Conservation (phyloP, 2,329 filamentous ascomycete genomes). For the Clathrospora elynae region DNA sequence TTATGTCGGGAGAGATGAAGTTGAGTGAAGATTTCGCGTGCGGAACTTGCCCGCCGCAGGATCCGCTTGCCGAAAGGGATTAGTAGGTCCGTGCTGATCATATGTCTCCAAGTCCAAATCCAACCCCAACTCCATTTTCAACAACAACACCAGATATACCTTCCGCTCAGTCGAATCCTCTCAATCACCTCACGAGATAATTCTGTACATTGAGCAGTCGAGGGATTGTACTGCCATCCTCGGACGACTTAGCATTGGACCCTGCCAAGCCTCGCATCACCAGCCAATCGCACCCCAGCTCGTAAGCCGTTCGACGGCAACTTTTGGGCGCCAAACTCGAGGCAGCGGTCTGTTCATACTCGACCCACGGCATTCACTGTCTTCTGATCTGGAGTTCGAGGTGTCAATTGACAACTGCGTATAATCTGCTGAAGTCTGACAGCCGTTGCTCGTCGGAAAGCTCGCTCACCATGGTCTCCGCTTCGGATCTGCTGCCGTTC, state of each 20-base stretch:
- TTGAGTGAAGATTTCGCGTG: not conserved
- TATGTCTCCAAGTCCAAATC: not conserved
- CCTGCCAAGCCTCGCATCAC: conserved; percentile 27
- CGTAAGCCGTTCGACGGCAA: conserved; percentile 18
- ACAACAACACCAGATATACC: not conserved
- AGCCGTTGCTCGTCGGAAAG: conserved; percentile 46
- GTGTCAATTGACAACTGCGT: conserved; percentile 4
- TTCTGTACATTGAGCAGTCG: not conserved
- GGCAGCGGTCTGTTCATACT: conserved; percentile 15
- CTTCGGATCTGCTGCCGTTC: conserved; percentile 68
- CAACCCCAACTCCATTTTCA: not conserved
- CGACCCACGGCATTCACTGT: conserved; percentile 9
- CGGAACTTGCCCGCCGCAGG: conserved; percentile 16
- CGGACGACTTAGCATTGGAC: conserved; percentile 10
- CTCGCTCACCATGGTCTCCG: conserved; percentile 76
- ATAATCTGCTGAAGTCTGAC: no score
- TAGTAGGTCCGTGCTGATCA: conserved; percentile 16
- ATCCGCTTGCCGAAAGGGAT: conserved; percentile 29
- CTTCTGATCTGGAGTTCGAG: not conserved
- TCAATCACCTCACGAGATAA: not conserved
- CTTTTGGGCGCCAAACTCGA: conserved; percentile 21
- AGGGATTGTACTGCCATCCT: conserved; percentile 14
- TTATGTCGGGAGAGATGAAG: not conserved
- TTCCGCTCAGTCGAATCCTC: not conserved
- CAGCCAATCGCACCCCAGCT: conserved; percentile 19